phyloP scores from a whole-genome alignment of 345 rosid genomes.

The Pseudoturritis turrita region DNA sequence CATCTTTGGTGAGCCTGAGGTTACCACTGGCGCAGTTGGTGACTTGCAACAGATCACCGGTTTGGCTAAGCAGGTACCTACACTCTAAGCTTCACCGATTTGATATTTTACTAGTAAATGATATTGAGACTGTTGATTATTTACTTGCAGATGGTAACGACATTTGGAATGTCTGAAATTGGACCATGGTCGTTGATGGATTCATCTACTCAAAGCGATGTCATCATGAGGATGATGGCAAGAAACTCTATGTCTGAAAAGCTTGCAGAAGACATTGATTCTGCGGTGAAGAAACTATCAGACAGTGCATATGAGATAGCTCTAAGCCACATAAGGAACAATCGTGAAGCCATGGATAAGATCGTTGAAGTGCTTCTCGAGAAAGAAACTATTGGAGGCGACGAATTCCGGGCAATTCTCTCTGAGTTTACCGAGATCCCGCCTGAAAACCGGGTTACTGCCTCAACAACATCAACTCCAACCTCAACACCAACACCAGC shows the following conservation, averaged over 20 bases:
- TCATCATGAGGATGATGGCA: slow-evolving; percentile 99
- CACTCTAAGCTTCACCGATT: not conserved
- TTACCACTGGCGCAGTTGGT: slow-evolving; percentile 96
- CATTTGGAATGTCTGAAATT: slow-evolving; percentile 97
- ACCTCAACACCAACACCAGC: slow-evolving; percentile 48
- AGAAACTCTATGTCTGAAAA: slow-evolving; percentile 97
- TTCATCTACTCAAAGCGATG: slow-evolving; percentile 73
- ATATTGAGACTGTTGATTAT: slow-evolving; percentile 9
- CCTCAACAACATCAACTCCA: slow-evolving; percentile 36
- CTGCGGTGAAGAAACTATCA: slow-evolving; percentile 71
- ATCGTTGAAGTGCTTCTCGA: slow-evolving; percentile 88
- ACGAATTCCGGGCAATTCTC: slow-evolving; percentile 91
- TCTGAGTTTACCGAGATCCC: slow-evolving; percentile 93
- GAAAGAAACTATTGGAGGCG: slow-evolving; percentile 86
- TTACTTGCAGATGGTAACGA: slow-evolving; percentile 79
- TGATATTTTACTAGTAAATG: not conserved
- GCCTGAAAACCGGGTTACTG: slow-evolving; percentile 60
- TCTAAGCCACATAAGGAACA: slow-evolving; percentile 68
- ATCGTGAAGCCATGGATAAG: slow-evolving; percentile 97
- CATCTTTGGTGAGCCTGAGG: slow-evolving; percentile 93
- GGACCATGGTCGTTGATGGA: slow-evolving; percentile 99
- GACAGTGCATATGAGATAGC: slow-evolving; percentile 86
- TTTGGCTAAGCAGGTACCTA: slow-evolving; percentile 77
- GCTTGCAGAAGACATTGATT: slow-evolving; percentile 92
- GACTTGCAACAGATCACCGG: slow-evolving; percentile 97